Conservation (phyloP, 192 early-diverging fungal genomes). For the Diversispora epigaea region DNA sequence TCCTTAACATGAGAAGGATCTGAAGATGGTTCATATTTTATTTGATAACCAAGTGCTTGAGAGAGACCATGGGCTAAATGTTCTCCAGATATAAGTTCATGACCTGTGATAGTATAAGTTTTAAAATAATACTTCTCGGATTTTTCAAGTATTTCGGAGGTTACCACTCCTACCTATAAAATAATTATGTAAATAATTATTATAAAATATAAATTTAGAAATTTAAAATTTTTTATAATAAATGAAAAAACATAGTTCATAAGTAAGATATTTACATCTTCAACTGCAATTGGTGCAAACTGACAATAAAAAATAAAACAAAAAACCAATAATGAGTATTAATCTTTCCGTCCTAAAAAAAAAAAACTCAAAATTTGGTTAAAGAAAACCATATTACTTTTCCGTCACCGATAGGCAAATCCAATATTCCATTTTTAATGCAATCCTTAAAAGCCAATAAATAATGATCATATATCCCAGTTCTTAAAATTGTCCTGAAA, state of each 20-base stretch:
- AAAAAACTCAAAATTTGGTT: background rate
- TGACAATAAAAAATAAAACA: background rate
- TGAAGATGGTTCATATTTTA: conserved; percentile 9
- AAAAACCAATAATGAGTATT: background rate
- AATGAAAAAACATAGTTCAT: background rate
- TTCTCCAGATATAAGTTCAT: conserved; percentile 1
- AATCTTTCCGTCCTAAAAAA: background rate
- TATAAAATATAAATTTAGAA: background rate
- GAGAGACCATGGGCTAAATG: background rate
- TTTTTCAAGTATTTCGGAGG: conserved; percentile 20
- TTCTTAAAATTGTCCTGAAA: conserved; percentile 10
- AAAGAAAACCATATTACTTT: background rate
- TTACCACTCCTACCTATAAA: conserved; percentile 4
- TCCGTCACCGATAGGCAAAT: conserved; percentile 21
- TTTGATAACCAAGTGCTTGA: background rate
- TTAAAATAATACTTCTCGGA: conserved; percentile 17
- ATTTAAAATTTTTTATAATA: background rate
- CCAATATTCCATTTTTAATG: conserved; percentile 22
- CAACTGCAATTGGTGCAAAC: conserved; percentile 27
- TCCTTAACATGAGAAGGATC: background rate
- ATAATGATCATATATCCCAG: conserved; percentile 24
- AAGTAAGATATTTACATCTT: conserved; percentile 15
- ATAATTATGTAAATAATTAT: background rate
- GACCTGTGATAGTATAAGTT: conserved; percentile 2
- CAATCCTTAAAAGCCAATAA: conserved; percentile 25